These are phyloP conservation scores for Plantago coronopus DNA, from an alignment of 305 asterid species.

Conservation along the genomic window DNA sequence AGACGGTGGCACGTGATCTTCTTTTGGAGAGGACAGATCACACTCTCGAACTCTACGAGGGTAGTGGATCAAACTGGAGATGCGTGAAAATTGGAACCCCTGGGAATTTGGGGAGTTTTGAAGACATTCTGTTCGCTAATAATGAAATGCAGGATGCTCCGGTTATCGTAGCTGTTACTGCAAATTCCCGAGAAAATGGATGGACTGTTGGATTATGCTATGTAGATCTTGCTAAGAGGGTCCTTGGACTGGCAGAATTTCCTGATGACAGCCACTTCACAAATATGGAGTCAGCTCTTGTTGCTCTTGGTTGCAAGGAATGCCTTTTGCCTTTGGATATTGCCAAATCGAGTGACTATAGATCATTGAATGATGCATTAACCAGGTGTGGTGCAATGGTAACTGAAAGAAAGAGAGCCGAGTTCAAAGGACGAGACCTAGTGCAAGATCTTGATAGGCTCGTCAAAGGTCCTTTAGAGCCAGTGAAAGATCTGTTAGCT, in stretches of 20 bases:
- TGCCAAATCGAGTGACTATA: constrained; percentile 61
- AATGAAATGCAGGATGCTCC: constrained; percentile 97
- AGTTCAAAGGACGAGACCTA: constrained; percentile 83
- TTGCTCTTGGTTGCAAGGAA: constrained; percentile 96
- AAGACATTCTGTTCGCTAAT: constrained; percentile 87
- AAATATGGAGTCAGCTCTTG: constrained; percentile 82
- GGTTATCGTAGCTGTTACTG: constrained; percentile 58
- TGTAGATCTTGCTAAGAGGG: constrained; percentile 70
- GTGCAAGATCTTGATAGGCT: constrained; percentile 88
- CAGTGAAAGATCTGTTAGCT: constrained; percentile 72
- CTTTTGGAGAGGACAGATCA: constrained; percentile 93
- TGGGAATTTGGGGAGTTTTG: constrained; percentile 87
- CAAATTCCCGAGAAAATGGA: constrained; percentile 67
- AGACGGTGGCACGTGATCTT: constrained; percentile 71
- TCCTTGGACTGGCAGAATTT: constrained; percentile 87
- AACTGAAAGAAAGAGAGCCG: constrained; percentile 78
- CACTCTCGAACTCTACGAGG: constrained; percentile 81
- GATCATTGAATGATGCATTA: constrained; percentile 65
- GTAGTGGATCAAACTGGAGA: constrained; percentile 84
- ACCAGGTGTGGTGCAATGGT: constrained; percentile 90
- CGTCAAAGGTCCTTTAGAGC: constrained; percentile 80
- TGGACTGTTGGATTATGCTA: constrained; percentile 80
- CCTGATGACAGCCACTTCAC: constrained; percentile 94
- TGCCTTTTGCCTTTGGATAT: constrained; percentile 73
- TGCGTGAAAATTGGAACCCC: constrained; percentile 83